Conservation (phyloP, 2,329 filamentous ascomycete species). For the Botryotinia globosa region DNA sequence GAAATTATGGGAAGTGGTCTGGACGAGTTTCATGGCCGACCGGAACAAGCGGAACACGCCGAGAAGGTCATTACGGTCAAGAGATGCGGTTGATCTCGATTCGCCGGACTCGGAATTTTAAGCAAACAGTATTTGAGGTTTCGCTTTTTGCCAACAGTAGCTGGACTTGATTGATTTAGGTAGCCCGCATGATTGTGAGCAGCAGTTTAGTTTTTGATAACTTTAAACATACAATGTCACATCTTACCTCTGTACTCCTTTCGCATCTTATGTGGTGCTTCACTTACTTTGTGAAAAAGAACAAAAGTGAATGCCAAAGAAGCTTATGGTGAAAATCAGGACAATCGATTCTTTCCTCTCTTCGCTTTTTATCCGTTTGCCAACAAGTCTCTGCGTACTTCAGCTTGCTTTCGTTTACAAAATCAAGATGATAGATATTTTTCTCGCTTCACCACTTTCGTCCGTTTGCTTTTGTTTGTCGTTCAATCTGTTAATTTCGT, state of each 20-base stretch:
- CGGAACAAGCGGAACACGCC: conserved; percentile 4
- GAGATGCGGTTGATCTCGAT: conserved; percentile 4
- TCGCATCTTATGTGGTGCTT: neutral
- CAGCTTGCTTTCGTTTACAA: neutral
- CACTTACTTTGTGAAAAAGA: neutral
- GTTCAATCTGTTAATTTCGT: neutral
- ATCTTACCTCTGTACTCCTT: neutral
- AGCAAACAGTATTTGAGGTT: neutral
- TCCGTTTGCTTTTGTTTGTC: neutral
- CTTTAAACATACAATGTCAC: neutral
- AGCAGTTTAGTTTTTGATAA: neutral
- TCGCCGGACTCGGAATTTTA: neutral
- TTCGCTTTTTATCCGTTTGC: neutral
- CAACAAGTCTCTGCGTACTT: neutral
- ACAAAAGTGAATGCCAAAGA: neutral
- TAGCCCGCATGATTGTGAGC: neutral
- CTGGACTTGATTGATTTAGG: neutral
- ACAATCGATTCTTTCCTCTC: neutral
- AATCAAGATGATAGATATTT: neutral
- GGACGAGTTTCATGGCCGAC: conserved; percentile 22
- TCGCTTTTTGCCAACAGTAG: neutral
- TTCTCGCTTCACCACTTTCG: neutral
- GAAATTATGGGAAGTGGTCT: conserved; percentile 27
- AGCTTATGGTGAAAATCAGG: neutral
- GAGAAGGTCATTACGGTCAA: conserved; percentile 10